These are phyloP conservation scores for Eucalyptus melliodora DNA, from an alignment of 345 rosid species.

Conservation along the genomic window DNA sequence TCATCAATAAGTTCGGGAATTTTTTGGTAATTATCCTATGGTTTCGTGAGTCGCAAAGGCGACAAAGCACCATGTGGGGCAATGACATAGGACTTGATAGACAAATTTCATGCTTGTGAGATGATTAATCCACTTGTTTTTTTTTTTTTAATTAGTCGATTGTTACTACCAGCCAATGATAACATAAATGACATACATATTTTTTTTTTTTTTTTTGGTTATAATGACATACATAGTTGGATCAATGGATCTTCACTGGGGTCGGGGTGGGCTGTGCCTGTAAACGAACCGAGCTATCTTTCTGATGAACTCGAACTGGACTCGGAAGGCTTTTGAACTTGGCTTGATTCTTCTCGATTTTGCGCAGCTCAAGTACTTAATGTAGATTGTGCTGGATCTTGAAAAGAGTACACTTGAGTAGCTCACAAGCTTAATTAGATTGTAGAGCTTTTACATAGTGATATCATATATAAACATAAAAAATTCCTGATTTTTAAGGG, in stretches of 20 bases:
- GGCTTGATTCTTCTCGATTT: not conserved
- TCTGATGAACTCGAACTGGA: not conserved
- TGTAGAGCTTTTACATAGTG: not conserved
- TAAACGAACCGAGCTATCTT: not conserved
- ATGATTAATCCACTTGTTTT: not conserved
- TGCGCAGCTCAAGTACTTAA: not conserved
- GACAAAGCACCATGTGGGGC: not conserved
- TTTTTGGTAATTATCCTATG: too few species aligned
- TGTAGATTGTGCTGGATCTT: not conserved
- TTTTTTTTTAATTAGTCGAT: not conserved
- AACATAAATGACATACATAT: not conserved
- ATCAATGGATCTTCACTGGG: not conserved
- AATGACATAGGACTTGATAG: not conserved
- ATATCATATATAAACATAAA: not conserved
- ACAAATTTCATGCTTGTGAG: not conserved
- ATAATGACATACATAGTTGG: not conserved
- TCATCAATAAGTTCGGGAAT: fast-evolving
- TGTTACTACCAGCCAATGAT: not conserved
- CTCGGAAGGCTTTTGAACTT: not conserved
- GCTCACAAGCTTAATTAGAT: not conserved
- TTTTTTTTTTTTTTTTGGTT: too few species aligned
- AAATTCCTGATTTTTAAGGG: not conserved
- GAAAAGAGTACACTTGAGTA: not conserved
- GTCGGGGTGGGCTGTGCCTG: not conserved
- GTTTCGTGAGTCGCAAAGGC: not conserved